Conservation (phyloP, 164 flowering plant genomes). For the Warburgia ugandensis region DNA sequence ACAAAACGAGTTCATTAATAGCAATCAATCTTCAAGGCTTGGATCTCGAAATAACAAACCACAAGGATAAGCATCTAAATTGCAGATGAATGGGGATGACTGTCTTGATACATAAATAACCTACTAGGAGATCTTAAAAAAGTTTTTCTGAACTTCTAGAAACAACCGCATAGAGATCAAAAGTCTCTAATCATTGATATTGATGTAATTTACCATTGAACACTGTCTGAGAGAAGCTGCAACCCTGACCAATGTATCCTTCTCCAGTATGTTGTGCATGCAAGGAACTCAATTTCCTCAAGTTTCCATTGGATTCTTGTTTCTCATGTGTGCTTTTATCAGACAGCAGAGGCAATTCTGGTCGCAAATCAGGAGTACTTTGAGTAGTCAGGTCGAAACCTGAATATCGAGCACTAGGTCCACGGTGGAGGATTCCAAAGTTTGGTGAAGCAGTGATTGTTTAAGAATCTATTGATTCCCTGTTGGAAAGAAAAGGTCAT, state of each 20-base stretch:
- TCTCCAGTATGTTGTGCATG: conserved; percentile 48
- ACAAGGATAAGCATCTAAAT: no score
- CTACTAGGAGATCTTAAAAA: no score
- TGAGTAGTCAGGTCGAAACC: conserved; percentile 17
- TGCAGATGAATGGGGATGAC: no score
- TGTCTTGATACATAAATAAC: no score
- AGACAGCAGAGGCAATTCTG: conserved; percentile 42
- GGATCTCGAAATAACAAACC: no score
- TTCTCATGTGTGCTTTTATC: conserved; percentile 18
- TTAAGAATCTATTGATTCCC: conserved; percentile 69
- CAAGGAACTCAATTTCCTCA: conserved; percentile 27
- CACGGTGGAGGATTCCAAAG: conserved; percentile 38
- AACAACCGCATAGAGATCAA: no score
- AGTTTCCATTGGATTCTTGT: conserved; percentile 28
- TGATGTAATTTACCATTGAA: conserved; percentile 62
- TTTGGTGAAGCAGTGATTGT: conserved; percentile 67
- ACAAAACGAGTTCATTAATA: neutral
- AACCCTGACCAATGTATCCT: conserved; percentile 54
- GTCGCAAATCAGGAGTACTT: conserved; percentile 34
- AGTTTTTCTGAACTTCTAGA: no score
- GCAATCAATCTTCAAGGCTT: neutral
- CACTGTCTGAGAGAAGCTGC: conserved; percentile 78
- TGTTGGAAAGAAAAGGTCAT: conserved; percentile 23
- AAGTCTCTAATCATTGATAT: no score
- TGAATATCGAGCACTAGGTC: conserved; percentile 27